Evolutionary conservation across 768 basidiomycete species (phyloP).

Genomic region (Leccinellum albellum): DNA sequence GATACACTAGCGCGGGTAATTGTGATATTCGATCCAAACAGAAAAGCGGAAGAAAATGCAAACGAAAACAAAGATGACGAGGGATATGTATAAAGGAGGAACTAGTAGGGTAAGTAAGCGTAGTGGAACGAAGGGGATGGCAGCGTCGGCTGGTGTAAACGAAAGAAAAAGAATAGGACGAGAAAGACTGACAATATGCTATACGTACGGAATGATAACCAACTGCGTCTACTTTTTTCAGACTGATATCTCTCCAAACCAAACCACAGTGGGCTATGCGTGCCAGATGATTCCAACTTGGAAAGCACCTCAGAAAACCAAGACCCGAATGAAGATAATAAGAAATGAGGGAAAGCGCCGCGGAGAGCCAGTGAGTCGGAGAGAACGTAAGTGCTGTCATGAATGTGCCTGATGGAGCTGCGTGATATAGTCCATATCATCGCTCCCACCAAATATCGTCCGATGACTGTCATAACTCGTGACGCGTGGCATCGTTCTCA

Average conservation of each 20-base stretch:
- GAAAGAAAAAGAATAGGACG: not conserved
- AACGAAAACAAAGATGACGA: not conserved
- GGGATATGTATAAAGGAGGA: not conserved
- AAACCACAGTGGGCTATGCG: conserved; percentile 5
- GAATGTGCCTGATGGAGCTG: conserved; percentile 9
- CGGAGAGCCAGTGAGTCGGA: too few relatives aligned
- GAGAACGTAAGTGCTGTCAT: not conserved
- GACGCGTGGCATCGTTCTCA: conserved; percentile 4
- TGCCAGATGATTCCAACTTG: conserved; percentile 2
- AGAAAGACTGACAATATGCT: conserved; percentile 11
- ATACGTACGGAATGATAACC: conserved; percentile 6
- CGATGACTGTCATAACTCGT: conserved; percentile 12
- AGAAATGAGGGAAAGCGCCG: too few relatives aligned
- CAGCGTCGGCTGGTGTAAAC: not conserved
- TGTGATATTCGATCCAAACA: conserved; percentile 8
- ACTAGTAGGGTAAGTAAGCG: not conserved
- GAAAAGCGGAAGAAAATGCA: not conserved
- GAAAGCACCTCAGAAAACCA: conserved; percentile 11
- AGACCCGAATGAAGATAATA: not conserved
- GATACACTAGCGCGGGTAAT: conserved; percentile 17
- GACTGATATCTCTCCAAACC: conserved; percentile 4
- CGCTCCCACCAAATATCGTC: conserved; percentile 27
- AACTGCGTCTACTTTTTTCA: conserved; percentile 3
- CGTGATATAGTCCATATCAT: conserved; percentile 18
- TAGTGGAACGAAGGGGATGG: conserved; percentile 1